phyloP scores from a whole-genome alignment of 2,329 filamentous ascomycete genomes.

The Mycogone perniciosa region DNA sequence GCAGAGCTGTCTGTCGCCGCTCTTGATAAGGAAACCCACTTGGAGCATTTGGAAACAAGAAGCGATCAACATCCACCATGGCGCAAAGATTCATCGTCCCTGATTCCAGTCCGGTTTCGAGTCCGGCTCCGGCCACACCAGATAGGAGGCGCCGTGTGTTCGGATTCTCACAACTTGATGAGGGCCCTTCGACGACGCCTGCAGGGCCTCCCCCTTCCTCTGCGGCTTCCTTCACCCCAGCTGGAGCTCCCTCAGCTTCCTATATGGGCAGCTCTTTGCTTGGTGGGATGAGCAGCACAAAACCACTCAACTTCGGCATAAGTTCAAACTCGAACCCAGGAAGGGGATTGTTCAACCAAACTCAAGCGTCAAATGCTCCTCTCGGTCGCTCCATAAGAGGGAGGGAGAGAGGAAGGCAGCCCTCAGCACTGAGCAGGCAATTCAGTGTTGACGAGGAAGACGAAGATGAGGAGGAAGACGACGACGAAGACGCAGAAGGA shows the following conservation, averaged over 20 bases:
- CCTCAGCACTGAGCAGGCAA: constrained; percentile 46
- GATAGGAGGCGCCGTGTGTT: constrained; percentile 32
- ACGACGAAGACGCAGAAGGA: constrained; percentile 28
- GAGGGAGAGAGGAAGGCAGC: constrained; percentile 33
- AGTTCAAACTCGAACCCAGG: constrained; percentile 21
- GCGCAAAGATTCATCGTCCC: constrained; percentile 36
- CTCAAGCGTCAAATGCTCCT: constrained; percentile 34
- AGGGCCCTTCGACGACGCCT: constrained; percentile 48
- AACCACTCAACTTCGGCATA: constrained; percentile 34
- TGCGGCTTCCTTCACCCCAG: constrained; percentile 48
- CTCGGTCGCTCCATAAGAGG: constrained; percentile 44
- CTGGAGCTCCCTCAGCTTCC: constrained; percentile 49
- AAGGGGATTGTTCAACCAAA: constrained; percentile 33
- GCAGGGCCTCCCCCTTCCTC: constrained; percentile 47
- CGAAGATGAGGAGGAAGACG: constrained; percentile 28
- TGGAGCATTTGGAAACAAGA: constrained; percentile 3
- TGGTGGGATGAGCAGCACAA: constrained; percentile 35
- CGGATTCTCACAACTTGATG: constrained; percentile 34
- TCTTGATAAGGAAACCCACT: not conserved
- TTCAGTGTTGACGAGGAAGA: constrained; percentile 30
- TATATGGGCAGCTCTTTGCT: constrained; percentile 50
- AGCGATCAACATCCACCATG: constrained; percentile 25
- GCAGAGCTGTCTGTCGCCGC: not conserved
- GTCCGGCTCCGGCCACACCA: constrained; percentile 44
- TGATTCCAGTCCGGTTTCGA: constrained; percentile 37